Percentiles rank a stretch among this genome's conserved stretches.
phyloP scores from a whole-genome alignment of 169 alveolate genomes.

The Amoebophrya sp. region DNA sequence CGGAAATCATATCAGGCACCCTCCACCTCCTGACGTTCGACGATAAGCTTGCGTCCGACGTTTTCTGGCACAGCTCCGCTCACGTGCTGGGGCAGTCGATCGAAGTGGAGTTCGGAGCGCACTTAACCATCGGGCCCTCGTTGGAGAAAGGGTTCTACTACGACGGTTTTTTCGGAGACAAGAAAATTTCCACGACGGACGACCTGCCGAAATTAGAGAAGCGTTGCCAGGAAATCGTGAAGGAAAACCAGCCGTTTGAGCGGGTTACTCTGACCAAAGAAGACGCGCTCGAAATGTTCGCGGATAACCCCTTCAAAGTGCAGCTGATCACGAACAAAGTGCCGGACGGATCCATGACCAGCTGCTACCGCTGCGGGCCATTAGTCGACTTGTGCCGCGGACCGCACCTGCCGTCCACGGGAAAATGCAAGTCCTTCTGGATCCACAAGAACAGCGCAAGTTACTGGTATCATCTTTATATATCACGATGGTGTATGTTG shows the following conservation, averaged over 20 bases:
- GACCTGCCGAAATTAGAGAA: conserved; percentile 48
- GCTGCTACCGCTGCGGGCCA: conserved; percentile 93
- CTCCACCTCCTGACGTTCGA: conserved; percentile 62
- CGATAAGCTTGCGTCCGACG: conserved; percentile 82
- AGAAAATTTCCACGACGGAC: conserved; percentile 35
- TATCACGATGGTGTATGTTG: too few relatives aligned
- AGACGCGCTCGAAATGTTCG: conserved; percentile 91
- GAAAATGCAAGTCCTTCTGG: conserved; percentile 40
- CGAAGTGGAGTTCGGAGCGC: conserved; percentile 91
- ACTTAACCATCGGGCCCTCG: conserved; percentile 96
- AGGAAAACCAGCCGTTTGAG: conserved; percentile 82
- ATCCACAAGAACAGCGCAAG: conserved; percentile 23
- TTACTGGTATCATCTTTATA: neutral
- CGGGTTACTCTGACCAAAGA: conserved; percentile 87
- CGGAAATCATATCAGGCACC: too few relatives aligned
- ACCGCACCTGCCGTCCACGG: conserved; percentile 95
- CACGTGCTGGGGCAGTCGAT: conserved; percentile 90
- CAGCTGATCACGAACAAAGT: conserved; percentile 86
- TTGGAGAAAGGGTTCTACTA: conserved; percentile 89
- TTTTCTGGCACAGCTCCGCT: conserved; percentile 97
- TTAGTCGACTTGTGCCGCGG: conserved; percentile 98
- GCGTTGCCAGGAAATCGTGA: conserved; percentile 60
- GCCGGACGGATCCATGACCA: conserved; percentile 87
- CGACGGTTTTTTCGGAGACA: conserved; percentile 89
- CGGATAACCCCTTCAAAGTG: conserved; percentile 93